These are phyloP conservation scores for Cubamyces lactineus DNA, from an alignment of 768 basidiomycete species.

Conservation along the genomic window DNA sequence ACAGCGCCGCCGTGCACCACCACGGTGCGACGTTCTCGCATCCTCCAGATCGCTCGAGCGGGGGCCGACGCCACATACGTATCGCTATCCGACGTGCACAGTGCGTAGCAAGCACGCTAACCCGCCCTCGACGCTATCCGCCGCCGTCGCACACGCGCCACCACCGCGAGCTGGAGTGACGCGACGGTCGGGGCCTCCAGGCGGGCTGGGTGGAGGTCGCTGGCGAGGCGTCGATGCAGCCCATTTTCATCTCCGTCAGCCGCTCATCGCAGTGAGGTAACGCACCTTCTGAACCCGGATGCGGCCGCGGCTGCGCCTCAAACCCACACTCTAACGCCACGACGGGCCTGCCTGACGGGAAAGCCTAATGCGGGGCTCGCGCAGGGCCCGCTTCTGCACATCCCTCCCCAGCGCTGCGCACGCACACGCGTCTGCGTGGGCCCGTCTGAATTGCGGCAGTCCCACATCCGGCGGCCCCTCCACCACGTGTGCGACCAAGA, in stretches of 20 bases:
- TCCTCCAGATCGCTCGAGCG: conserved; percentile 8
- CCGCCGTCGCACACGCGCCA: background rate
- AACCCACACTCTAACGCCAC: conserved; percentile 23
- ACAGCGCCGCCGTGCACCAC: conserved; percentile 8
- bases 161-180: no score
- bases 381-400: background rate
- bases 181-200: background rate
- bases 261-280: conserved; percentile 7
- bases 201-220: background rate
- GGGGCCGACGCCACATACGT: background rate
- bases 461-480: conserved; percentile 18
- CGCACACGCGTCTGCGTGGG: no score
- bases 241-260: conserved; percentile 21
- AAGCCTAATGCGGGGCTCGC: background rate
- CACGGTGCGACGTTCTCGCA: conserved; percentile 1
- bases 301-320: background rate
- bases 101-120: background rate
- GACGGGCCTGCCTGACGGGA: conserved; percentile 14
- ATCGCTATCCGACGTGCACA: background rate
- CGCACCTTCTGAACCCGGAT: background rate
- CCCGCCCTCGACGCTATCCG: background rate
- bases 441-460: background rate
- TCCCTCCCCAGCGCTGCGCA: no score
- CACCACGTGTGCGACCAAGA: background rate
- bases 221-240: background rate